A percentile compares a stretch with the other conserved stretches of the same genome.
Evolutionary conservation across 352 stramenopile genomes (phyloP).

Genomic region (Globisporangium yorkense): DNA sequence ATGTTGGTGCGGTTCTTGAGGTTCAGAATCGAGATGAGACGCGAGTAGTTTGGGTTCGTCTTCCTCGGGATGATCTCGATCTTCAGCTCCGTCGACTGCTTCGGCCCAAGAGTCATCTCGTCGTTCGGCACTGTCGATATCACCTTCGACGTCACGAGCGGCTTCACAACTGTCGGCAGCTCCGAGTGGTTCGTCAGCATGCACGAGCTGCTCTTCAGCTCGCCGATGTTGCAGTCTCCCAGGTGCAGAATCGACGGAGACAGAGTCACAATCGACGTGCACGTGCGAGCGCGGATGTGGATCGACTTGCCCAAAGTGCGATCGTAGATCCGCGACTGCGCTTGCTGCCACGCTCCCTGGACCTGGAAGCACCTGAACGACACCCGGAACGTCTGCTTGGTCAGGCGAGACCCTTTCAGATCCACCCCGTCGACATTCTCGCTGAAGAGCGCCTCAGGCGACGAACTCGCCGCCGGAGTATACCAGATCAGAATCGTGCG

Average conservation of each 20-base stretch:
- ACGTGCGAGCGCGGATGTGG: constrained; percentile 79
- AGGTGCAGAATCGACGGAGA: constrained; percentile 81
- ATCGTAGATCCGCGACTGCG: constrained; percentile 81
- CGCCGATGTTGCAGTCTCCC: constrained; percentile 87
- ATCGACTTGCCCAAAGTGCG: constrained; percentile 83
- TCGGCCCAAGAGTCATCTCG: constrained; percentile 79
- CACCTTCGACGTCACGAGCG: constrained; percentile 85
- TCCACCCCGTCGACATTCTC: constrained; percentile 58
- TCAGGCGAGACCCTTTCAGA: constrained; percentile 72
- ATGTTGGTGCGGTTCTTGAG: constrained; percentile 86
- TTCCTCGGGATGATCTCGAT: constrained; percentile 89
- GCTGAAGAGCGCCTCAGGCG: constrained; percentile 30
- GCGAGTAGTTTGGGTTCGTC: constrained; percentile 86
- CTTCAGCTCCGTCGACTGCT: constrained; percentile 85
- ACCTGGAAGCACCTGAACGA: constrained; percentile 86
- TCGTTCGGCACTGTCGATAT: constrained; percentile 87
- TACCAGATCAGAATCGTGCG: constrained; percentile 90
- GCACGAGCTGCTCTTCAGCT: constrained; percentile 81
- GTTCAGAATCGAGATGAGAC: constrained; percentile 84
- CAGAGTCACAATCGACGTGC: constrained; percentile 83
- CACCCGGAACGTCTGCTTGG: constrained; percentile 85
- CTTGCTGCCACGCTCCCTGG: constrained; percentile 82
- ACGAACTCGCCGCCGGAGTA: constrained; percentile 37
- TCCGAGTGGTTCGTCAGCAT: constrained; percentile 89
- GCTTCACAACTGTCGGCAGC: constrained; percentile 80